These are phyloP conservation scores for Paracoccidioides brasiliensis DNA, from an alignment of 2,329 filamentous ascomycete genomes.

Conservation along the genomic window DNA sequence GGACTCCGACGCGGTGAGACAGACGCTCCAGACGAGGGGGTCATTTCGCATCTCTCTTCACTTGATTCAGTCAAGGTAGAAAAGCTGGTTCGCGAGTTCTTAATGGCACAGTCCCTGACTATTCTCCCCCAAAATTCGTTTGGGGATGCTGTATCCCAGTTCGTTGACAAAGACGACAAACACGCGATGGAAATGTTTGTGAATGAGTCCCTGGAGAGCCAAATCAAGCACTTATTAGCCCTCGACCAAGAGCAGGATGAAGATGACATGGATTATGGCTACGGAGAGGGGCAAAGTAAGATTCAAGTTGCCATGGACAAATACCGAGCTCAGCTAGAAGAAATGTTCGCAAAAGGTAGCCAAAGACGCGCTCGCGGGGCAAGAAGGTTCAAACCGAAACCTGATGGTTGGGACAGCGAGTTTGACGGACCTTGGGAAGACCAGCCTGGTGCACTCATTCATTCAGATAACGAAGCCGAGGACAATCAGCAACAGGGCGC, in stretches of 20 bases:
- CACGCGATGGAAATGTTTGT: constrained; percentile 78
- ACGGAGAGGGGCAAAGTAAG: constrained; percentile 53
- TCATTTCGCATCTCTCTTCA: constrained; percentile 45
- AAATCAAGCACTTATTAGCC: constrained; percentile 56
- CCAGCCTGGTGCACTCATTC: constrained; percentile 52
- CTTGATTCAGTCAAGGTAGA: constrained; percentile 77
- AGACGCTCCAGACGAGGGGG: constrained; percentile 42
- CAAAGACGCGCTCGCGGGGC: constrained; percentile 40
- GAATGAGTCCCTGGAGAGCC: constrained; percentile 54
- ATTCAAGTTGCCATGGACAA: constrained; percentile 61
- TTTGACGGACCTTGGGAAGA: constrained; percentile 77
- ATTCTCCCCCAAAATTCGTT: constrained; percentile 89
- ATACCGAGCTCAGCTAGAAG: constrained; percentile 56
- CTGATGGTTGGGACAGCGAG: constrained; percentile 77
- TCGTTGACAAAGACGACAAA: constrained; percentile 90
- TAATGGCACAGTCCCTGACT: constrained; percentile 75
- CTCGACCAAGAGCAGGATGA: constrained; percentile 56
- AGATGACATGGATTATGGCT: constrained; percentile 53
- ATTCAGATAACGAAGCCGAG: constrained; percentile 38
- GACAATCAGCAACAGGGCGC: constrained; percentile 37
- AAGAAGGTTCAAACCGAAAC: constrained; percentile 59
- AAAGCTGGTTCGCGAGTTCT: constrained; percentile 73
- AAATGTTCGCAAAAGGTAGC: constrained; percentile 53
- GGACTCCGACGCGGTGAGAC: constrained; percentile 32
- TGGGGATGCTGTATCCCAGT: constrained; percentile 82